phyloP scores from a whole-genome alignment of 306 rosid species.

The Echinosophora koreensis region DNA sequence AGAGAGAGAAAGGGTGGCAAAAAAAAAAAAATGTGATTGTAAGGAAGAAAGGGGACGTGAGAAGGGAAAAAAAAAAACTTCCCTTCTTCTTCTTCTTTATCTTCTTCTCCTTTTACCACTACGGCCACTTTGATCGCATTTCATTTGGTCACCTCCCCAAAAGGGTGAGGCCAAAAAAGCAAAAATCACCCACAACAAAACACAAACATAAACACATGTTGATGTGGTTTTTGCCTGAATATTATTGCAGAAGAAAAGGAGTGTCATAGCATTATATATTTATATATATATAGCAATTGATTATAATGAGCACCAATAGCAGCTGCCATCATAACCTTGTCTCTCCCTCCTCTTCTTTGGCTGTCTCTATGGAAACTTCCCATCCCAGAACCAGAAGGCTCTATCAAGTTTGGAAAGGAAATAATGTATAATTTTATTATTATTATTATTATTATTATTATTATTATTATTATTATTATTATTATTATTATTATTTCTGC shows the following conservation, averaged over 20 bases:
- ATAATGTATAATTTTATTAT: constrained; percentile 55
- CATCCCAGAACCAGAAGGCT: constrained; percentile 49
- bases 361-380: constrained; percentile 40
- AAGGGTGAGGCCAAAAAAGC: constrained; percentile 44
- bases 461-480: no score
- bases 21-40: constrained; percentile 44
- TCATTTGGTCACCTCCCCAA: constrained; percentile 43
- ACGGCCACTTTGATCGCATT: constrained; percentile 44
- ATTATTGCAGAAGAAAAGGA: neutral
- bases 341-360: constrained; percentile 52
- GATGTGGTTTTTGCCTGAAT: constrained; percentile 31
- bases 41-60: constrained; percentile 41
- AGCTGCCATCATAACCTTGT: constrained; percentile 30
- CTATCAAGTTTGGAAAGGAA: constrained; percentile 83
- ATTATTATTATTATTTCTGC: neutral
- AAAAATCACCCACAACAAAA: constrained; percentile 3
- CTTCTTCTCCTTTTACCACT: neutral
- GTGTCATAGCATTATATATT: neutral
- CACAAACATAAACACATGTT: constrained; percentile 13
- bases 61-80: constrained; percentile 45
- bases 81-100: constrained; percentile 48
- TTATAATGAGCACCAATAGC: constrained; percentile 34
- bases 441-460: no score
- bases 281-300: neutral
- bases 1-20: constrained; percentile 36